Base-by-base conservation (phyloP, 163 green algal species). In the Chloromonas sp. region DNA sequence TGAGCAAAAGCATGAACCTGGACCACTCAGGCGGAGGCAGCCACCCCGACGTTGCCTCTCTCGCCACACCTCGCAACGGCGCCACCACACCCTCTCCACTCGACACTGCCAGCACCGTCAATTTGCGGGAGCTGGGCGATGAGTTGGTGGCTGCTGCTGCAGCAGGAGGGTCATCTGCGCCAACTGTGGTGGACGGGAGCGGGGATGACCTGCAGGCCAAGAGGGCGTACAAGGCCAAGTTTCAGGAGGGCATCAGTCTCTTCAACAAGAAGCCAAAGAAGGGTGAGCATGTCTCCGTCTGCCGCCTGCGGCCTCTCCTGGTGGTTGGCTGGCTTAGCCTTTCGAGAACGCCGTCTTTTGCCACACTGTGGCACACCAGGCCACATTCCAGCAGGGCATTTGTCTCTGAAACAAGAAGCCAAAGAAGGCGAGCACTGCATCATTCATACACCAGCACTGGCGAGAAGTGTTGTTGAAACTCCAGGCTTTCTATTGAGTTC, bases 181-280 rank as follows among this genome's bases (percentile, higher is more conserved):
- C 11, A 11, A 11, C 66, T 5, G 66, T 5, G 5, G 66, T 11
- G 71, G 71, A 79, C 77, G 82, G 57, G 71, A 61, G 61, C 0
- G 78, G 78, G 13, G 61, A 76, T 60, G 91, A 93, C 60, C 83
- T 96, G 70, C 86, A 93, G 71, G 90, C 94, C 81, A 95, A 96
- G 88, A 84, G 90, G 0, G 95, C 93, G 0, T 96, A 95, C 89
- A 98, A 99, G 91, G 89, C 91, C 14, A 92, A 92, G 85, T 97
- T 97, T 86, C 93, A 98, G 87, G 91, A 98, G 89, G 95, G 95
- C 70, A 89, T 99, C 2, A 88, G 88, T 36, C 92, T 98, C 62
- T 99, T 99, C 93, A 99, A 99, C 88, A 94, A 94, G 79, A 99
- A 99, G 90, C 96, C 97, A 57, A 96, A 96, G 84, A 99, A 98